Base-by-base conservation (phyloP, 1,284 basidiomycete genomes). In the Rugosomyces carneus region DNA sequence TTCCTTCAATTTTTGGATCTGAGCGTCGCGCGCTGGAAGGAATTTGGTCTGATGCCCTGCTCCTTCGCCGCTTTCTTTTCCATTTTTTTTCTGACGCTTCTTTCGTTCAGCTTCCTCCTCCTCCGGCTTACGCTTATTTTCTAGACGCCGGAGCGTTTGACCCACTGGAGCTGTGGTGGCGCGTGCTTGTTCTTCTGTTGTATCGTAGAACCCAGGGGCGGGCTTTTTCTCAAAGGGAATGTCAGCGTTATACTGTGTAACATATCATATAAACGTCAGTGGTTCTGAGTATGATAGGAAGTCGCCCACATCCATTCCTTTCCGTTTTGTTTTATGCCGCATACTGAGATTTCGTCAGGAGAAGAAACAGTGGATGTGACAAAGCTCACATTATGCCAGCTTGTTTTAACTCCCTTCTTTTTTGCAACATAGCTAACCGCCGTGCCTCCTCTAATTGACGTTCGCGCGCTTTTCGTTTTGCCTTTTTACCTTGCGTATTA, bases 401-500 rank as follows among this genome's bases (percentile, higher is more conserved):
- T 3, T 93, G 93, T 64, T 97, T 98, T 56, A 99, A 69, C 64
- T 99, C 96, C 58, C 96, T 78, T 70, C 96, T 96, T 77, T 99
- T 99, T 66, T 99, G 96, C 49, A 99, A 68, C 43, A 95, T 91
- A 10, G 96, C 95, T 37, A 99, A 71, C 19, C 96, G 78, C 42
- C 95, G 77, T 0, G 96, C 95, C 64, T 99, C 96, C 60, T 99
- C 96, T 40, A 99, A 71, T 60, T 96, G 93, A 52, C 93, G 83
- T 63, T 99, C 96, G 43, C 96, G 81, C 10, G 93, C 96, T 69
- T 99, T 99, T 55, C 96, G 84, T 68, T 99, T 99, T 1, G 96
- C 96, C 68, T 99, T 99, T 68, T 99, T 99, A 23, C 96, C 96
- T 65, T 99, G 96, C 0, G 96, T 99, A 63, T 99, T 99, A 41